Evolutionary conservation across 495 filamentous ascomycete genomes (phyloP), one percentile per base, ranked within the genome.

Genomic region (Astrocystis sublimbata): DNA sequence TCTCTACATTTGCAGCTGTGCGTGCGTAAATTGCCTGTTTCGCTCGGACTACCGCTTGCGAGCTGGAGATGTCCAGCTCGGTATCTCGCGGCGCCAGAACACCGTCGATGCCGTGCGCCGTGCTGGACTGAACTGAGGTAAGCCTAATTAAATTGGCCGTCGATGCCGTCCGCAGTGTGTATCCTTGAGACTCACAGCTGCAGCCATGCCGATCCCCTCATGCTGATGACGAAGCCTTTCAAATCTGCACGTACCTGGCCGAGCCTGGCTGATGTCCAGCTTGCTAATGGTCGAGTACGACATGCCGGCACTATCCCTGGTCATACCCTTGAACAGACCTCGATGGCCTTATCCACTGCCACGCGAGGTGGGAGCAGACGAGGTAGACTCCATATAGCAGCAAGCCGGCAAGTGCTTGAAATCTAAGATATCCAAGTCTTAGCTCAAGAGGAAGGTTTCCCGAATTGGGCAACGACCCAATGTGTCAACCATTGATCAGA

Each of bases 171-270:
- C 35, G 33, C n/a, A 13, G 33, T 36, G 26, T 0, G 36, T 40
- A 52, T 42, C 58, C 38, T 51, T 36, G 58, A 51, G 42, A 52
- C 58, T 41, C n/a, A 26, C 24, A 46, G 43, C 36, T 60, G n/a
- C 45, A 51, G 23, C 52, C 52, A 42, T 42, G 35, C 30, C 42
- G 35, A 56, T 56, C 36, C 36, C 30, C 21, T 56, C 23, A 41
- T 23, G 35, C 42, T n/a, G 47, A 61, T 53, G 47, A 53, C 47
- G 47, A 61, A 43, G 47, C 47, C 43, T 51, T 31, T 42, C 45
- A 28, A 57, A 57, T 45, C 31, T 57, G 54, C 54, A 57, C 23
- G 40, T 23, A 15, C 40, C 40, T 41, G 35, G 54, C 54, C 35
- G 38, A 3, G 12, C 40, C 40, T 41, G 35, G 54, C 54, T 45